These are phyloP conservation scores for Allium sativum DNA, from an alignment of 106 monocot species.

Conservation along the genomic window DNA sequence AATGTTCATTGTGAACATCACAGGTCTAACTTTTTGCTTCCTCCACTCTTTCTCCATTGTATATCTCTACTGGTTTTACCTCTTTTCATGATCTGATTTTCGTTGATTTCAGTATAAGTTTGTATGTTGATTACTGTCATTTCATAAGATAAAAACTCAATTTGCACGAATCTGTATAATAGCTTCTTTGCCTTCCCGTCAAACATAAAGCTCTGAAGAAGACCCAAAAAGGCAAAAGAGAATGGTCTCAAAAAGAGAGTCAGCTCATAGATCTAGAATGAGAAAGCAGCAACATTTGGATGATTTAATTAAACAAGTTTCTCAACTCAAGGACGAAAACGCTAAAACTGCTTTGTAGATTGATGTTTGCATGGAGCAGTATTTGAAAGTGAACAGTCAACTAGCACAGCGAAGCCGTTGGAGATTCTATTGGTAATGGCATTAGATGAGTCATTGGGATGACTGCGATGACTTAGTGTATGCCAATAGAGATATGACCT, in stretches of 20 bases:
- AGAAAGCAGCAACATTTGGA: conserved; percentile 65
- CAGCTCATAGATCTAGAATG: conserved; percentile 51
- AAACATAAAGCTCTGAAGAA: conserved; percentile 14
- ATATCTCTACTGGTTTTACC: conserved; percentile 63
- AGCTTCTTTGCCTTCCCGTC: background rate
- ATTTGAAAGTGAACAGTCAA: conserved; percentile 15
- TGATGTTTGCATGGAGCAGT: conserved; percentile 14
- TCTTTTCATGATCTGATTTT: conserved; percentile 45
- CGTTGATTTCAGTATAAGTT: background rate
- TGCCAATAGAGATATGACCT: too few relatives aligned
- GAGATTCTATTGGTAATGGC: too few relatives aligned
- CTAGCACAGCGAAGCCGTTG: too few relatives aligned
- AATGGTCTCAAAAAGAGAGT: conserved; percentile 67
- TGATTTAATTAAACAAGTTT: conserved; percentile 29
- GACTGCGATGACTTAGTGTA: too few relatives aligned
- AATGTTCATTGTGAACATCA: conserved; percentile 27
- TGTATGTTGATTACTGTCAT: too few relatives aligned
- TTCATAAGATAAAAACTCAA: background rate
- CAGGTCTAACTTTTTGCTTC: conserved; percentile 18
- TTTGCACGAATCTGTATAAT: background rate
- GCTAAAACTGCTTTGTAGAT: conserved; percentile 20
- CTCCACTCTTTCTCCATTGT: conserved; percentile 1
- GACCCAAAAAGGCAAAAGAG: conserved; percentile 47
- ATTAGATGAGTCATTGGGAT: too few relatives aligned
- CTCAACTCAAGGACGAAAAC: conserved; percentile 31